These are phyloP conservation scores for Colletotrichum sp. DNA, from an alignment of 2,329 filamentous ascomycete genomes.

Conservation along the genomic window DNA sequence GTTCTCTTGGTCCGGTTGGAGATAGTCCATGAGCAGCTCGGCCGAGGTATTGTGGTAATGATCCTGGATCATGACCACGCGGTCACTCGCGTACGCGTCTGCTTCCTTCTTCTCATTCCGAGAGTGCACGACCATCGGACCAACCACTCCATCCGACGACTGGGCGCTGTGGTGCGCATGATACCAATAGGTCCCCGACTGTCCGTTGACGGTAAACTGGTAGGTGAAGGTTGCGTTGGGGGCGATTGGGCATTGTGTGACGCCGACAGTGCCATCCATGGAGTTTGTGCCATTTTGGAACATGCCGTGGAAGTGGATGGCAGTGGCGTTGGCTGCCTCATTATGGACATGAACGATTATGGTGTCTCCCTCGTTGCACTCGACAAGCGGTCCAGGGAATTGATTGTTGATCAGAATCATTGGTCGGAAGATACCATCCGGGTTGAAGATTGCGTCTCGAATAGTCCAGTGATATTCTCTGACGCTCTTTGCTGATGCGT, in stretches of 20 bases:
- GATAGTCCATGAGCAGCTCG: slow-evolving; percentile 57
- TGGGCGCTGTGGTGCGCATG: slow-evolving; percentile 71
- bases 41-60: slow-evolving; percentile 70
- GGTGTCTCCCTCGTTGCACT: slow-evolving; percentile 76
- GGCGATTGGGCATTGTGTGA: slow-evolving; percentile 71
- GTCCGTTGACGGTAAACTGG: slow-evolving; percentile 64
- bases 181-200: slow-evolving; percentile 61
- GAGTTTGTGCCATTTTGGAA: slow-evolving; percentile 77
- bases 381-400: slow-evolving; percentile 76
- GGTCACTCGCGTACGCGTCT: slow-evolving; percentile 46
- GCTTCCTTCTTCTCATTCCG: slow-evolving; percentile 38
- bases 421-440: slow-evolving; percentile 61
- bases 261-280: slow-evolving; percentile 75
- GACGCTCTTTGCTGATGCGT: slow-evolving; percentile 49
- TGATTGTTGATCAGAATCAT: slow-evolving; percentile 77
- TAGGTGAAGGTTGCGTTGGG: slow-evolving; percentile 70
- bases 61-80: slow-evolving; percentile 72
- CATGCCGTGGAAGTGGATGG: slow-evolving; percentile 79
- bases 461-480: slow-evolving; percentile 68
- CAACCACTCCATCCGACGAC: slow-evolving; percentile 72
- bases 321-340: slow-evolving; percentile 67
- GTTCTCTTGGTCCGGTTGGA: slow-evolving; percentile 57
- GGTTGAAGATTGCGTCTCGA: slow-evolving; percentile 60
- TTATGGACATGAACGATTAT: slow-evolving; percentile 75
- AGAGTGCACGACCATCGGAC: slow-evolving; percentile 70